A percentile compares a stretch with the other conserved stretches of the same genome.
Evolutionary conservation across 768 basidiomycete species (phyloP).

Genomic region (Lactarius sanguifluus): DNA sequence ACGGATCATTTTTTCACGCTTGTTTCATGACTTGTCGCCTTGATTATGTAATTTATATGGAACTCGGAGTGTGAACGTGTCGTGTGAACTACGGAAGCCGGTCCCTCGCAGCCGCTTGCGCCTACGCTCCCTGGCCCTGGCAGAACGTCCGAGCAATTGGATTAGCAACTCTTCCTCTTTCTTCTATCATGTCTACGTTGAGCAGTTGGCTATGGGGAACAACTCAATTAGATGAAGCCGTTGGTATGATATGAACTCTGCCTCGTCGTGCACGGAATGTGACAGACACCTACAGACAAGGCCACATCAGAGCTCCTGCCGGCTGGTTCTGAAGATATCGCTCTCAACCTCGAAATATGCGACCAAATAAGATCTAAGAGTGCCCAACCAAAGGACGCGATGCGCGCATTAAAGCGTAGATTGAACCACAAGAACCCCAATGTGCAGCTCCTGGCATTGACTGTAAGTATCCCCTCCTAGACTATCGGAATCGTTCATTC

Average conservation of each 20-base stretch:
- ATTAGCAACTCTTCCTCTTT: constrained; percentile 5
- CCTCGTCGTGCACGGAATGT: neutral
- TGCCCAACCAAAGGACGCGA: constrained; percentile 79
- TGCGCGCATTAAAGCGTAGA: constrained; percentile 84
- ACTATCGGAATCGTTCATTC: constrained; percentile 4
- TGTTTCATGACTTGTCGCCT: too few species aligned
- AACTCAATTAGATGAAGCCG: constrained; percentile 29
- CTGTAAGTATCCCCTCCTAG: constrained; percentile 52
- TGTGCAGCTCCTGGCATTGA: constrained; percentile 84
- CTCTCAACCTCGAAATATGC: constrained; percentile 91
- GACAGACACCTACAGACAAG: constrained; percentile 57
- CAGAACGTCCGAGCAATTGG: neutral
- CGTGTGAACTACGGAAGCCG: constrained; percentile 13
- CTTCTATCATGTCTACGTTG: constrained; percentile 26
- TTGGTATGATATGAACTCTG: constrained; percentile 19
- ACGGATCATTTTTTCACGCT: neutral
- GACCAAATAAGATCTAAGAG: constrained; percentile 95
- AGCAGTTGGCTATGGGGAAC: constrained; percentile 30
- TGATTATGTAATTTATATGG: neutral
- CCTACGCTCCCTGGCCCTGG: neutral
- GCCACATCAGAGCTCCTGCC: constrained; percentile 91
- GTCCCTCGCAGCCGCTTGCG: neutral
- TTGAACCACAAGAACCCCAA: constrained; percentile 95
- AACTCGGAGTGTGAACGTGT: constrained; percentile 25
- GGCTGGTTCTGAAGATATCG: constrained; percentile 83